phyloP scores from a whole-genome alignment of 2,329 filamentous ascomycete genomes.

The Exutisphaerella laricina region DNA sequence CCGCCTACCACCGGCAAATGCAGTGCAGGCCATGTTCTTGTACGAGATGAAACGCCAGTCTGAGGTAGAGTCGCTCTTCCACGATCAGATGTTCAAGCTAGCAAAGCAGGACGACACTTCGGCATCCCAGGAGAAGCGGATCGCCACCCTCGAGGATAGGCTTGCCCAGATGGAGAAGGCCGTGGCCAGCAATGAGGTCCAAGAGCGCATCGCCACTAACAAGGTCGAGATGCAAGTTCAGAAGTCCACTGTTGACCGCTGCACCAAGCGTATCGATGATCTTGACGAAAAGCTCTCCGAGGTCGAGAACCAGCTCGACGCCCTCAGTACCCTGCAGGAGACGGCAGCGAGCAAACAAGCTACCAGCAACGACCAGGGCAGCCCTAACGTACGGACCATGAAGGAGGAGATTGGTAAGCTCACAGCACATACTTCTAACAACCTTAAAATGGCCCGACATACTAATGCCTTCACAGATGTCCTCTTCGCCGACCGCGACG shows the following conservation, averaged over 20 bases:
- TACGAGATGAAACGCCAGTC: constrained; percentile 28
- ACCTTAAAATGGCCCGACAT: neutral
- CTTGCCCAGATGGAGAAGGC: constrained; percentile 18
- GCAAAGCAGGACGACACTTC: constrained; percentile 12
- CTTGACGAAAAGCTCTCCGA: constrained; percentile 6
- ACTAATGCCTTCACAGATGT: constrained; percentile 4
- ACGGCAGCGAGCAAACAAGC: neutral
- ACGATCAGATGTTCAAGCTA: constrained; percentile 22
- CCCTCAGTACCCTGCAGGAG: constrained; percentile 5
- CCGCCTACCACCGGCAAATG: constrained; percentile 24
- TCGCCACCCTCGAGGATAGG: constrained; percentile 13
- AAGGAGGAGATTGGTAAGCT: constrained; percentile 14
- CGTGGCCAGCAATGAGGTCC: constrained; percentile 8
- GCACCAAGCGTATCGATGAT: constrained; percentile 3
- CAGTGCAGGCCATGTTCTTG: constrained; percentile 26
- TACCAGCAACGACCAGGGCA: neutral
- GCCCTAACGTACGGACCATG: constrained; percentile 5
- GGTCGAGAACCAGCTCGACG: constrained; percentile 4
- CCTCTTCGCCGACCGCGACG: constrained; percentile 23
- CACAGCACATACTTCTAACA: neutral
- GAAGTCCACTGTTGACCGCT: constrained; percentile 10
- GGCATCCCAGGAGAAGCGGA: constrained; percentile 8
- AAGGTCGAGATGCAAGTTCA: constrained; percentile 11
- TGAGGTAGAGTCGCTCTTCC: constrained; percentile 26
- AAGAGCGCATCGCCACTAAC: constrained; percentile 17